Evolutionary conservation across 352 stramenopile species (phyloP).

Genomic region (Globisporangium sylvaticum): DNA sequence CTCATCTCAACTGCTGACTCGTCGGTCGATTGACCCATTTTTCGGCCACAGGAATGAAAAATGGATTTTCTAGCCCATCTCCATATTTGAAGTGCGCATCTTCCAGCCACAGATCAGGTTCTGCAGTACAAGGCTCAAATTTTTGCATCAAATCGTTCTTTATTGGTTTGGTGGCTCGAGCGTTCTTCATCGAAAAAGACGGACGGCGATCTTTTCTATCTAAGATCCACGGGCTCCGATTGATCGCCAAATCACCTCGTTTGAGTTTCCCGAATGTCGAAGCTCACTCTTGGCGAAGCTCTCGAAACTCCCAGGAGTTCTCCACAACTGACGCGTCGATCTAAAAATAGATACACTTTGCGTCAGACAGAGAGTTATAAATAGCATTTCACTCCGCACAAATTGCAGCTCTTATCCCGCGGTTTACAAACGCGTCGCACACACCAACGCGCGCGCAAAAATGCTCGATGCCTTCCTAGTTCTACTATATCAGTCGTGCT

Average conservation of each 20-base stretch:
- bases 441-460: neutral
- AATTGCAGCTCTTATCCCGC: neutral
- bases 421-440: neutral
- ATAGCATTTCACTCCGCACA: neutral
- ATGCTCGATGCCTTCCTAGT: neutral
- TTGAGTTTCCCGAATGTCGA: no score
- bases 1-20: neutral
- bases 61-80: constrained; percentile 15
- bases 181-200: neutral
- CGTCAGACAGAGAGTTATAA: neutral
- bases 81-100: neutral
- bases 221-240: no score
- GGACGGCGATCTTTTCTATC: no score
- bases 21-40: neutral
- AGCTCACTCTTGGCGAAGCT: no score
- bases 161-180: neutral
- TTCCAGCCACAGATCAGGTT: neutral
- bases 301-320: no score
- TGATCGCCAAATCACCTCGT: no score
- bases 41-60: constrained; percentile 8
- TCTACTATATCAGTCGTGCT: neutral
- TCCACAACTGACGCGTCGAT: neutral
- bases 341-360: neutral
- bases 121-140: neutral
- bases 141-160: neutral